Conservation (phyloP, 2,329 filamentous ascomycete species). For the Aspergillus floridensis region DNA sequence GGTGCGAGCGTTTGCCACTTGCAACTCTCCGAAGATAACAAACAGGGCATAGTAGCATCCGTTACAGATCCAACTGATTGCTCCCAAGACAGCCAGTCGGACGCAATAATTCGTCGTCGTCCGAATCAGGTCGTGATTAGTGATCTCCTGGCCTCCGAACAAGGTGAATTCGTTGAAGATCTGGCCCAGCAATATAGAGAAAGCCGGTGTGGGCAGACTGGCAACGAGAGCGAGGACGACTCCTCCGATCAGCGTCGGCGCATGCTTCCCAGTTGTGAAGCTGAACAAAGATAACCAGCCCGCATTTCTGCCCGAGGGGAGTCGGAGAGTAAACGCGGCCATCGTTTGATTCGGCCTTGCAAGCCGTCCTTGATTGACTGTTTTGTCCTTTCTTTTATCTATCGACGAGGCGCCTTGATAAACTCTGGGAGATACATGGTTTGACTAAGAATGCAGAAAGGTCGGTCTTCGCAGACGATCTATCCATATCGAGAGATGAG, state of each 20-base stretch:
- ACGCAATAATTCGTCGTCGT: conserved; percentile 61
- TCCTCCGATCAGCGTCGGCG: conserved; percentile 54
- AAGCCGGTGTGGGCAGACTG: conserved; percentile 62
- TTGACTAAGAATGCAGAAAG: not conserved
- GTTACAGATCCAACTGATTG: conserved; percentile 65
- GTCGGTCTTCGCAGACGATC: not conserved
- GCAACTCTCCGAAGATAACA: conserved; percentile 76
- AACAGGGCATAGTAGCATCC: conserved; percentile 67
- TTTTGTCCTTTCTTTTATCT: conserved; percentile 17
- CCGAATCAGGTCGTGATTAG: conserved; percentile 52
- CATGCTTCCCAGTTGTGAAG: conserved; percentile 66
- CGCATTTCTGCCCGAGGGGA: conserved; percentile 9
- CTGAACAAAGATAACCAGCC: conserved; percentile 63
- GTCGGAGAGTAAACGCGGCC: not conserved
- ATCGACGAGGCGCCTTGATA: conserved; percentile 8
- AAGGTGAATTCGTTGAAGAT: conserved; percentile 70
- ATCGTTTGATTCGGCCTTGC: not conserved
- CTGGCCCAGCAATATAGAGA: conserved; percentile 69
- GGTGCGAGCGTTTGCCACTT: conserved; percentile 65
- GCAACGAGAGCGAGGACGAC: conserved; percentile 56
- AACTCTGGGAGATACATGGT: not conserved
- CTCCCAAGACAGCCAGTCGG: conserved; percentile 62
- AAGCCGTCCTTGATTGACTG: not conserved
- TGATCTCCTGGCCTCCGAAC: conserved; percentile 58
- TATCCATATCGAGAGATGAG: not conserved